phyloP scores from a whole-genome alignment of 2,329 filamentous ascomycete species.

The Aspergillus transmontanensis region DNA sequence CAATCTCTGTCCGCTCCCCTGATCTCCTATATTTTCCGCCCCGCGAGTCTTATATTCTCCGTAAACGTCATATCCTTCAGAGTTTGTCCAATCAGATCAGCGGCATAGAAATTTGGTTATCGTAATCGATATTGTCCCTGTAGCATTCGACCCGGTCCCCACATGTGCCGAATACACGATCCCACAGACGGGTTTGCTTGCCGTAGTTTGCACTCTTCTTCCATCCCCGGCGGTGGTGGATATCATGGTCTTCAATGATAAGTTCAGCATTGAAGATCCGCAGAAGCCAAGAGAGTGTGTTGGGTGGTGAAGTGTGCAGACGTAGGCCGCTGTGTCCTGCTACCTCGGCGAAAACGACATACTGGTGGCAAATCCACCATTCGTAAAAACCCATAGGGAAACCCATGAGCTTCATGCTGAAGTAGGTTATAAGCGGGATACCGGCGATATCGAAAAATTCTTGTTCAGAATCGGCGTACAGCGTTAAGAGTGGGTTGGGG shows the following conservation, averaged over 20 bases:
- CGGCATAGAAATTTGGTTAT: slow-evolving; percentile 29
- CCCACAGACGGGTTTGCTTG: slow-evolving; percentile 45
- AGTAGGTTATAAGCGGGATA: slow-evolving; percentile 45
- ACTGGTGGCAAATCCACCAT: slow-evolving; percentile 51
- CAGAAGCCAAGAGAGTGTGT: slow-evolving; percentile 39
- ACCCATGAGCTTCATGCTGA: slow-evolving; percentile 38
- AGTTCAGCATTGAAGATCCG: slow-evolving; percentile 38
- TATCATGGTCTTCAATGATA: slow-evolving; percentile 47
- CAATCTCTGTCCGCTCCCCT: background rate
- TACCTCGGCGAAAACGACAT: slow-evolving; percentile 42
- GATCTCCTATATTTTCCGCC: background rate
- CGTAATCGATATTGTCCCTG: slow-evolving; percentile 35
- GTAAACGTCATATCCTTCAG: background rate
- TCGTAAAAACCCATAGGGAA: slow-evolving; percentile 52
- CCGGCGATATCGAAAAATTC: slow-evolving; percentile 47
- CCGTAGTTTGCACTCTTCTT: slow-evolving; percentile 43
- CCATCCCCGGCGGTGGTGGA: slow-evolving; percentile 45
- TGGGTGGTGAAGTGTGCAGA: slow-evolving; percentile 38
- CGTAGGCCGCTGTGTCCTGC: slow-evolving; percentile 31
- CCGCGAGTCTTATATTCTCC: background rate
- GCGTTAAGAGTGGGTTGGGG: slow-evolving; percentile 45
- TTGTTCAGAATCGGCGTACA: slow-evolving; percentile 48
- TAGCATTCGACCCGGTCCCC: slow-evolving; percentile 39
- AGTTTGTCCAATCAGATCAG: slow-evolving; percentile 22
- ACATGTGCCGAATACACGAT: slow-evolving; percentile 40